Evolutionary conservation across 176 grass and related monocot species (phyloP).

Genomic region (Thinopyrum elongatum): DNA sequence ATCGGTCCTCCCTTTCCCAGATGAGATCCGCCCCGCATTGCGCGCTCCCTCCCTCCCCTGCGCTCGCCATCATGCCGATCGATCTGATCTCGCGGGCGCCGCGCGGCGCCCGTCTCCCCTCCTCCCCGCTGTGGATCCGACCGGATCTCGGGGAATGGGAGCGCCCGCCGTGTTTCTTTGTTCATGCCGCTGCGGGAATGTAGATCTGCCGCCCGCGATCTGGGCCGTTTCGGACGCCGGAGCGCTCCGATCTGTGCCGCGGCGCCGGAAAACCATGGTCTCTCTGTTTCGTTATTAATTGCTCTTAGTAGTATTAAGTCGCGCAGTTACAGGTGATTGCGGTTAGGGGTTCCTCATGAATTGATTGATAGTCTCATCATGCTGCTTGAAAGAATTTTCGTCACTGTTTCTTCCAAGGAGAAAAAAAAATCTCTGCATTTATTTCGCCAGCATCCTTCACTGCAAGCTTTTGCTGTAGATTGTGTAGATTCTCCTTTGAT

Average conservation of each 20-base stretch:
- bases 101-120: neutral
- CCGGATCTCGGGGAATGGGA: slow-evolving; percentile 14
- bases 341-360: neutral
- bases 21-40: slow-evolving; percentile 42
- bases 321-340: neutral
- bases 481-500: neutral
- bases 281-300: neutral
- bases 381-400: neutral
- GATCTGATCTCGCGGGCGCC: slow-evolving; percentile 26
- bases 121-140: slow-evolving; percentile 19
- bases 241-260: slow-evolving; percentile 26
- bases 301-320: neutral
- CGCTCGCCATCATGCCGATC: neutral
- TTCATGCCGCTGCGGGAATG: neutral
- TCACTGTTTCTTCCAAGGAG: neutral
- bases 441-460: neutral
- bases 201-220: slow-evolving; percentile 52
- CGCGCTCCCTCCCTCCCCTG: neutral
- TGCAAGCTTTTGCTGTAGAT: too few species aligned
- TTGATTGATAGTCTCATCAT: neutral
- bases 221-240: slow-evolving; percentile 16
- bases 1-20: neutral
- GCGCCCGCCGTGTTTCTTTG: neutral
- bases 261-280: too few species aligned
- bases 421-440: neutral